Conservation (phyloP, 225 moss, liverwort and hornwort genomes). For the Physcomitrium patens region DNA sequence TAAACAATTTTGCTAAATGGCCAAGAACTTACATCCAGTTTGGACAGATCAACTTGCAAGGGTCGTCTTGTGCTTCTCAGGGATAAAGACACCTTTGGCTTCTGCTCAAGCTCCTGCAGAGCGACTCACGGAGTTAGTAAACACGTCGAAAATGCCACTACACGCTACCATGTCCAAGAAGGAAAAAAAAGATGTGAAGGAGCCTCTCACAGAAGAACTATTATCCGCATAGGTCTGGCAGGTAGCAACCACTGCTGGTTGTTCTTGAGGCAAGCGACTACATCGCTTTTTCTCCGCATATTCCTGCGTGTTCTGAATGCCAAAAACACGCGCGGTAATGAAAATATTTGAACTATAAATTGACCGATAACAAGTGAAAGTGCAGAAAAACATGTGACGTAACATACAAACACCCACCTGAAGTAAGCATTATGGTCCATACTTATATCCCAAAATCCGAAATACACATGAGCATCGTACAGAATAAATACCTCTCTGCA, state of each 20-base stretch:
- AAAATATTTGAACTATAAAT: background rate
- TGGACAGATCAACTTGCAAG: conserved; percentile 78
- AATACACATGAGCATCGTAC: background rate
- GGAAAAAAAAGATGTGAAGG: background rate
- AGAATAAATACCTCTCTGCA: conserved; percentile 59
- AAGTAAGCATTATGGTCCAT: background rate
- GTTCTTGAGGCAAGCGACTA: conserved; percentile 68
- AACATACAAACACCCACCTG: background rate
- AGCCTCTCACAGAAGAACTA: conserved; percentile 52
- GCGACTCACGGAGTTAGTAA: background rate
- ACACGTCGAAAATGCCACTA: background rate
- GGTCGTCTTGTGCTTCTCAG: conserved; percentile 66
- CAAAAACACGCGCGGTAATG: background rate
- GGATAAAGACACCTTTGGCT: conserved; percentile 63
- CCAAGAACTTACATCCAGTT: conserved; percentile 56
- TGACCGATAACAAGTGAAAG: too few species aligned
- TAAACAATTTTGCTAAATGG: too few species aligned
- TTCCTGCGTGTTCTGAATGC: conserved; percentile 65
- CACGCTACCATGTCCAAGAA: background rate
- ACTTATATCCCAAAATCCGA: background rate
- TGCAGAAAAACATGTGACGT: too few species aligned
- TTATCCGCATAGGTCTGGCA: conserved; percentile 55
- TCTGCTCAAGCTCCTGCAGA: conserved; percentile 69
- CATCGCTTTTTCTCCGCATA: conserved; percentile 76
- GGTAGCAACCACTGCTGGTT: conserved; percentile 43